Evolutionary conservation across 2,329 filamentous ascomycete species (phyloP), one percentile per base, ranked within the genome.

Genomic region (Colletotrichum melonis): DNA sequence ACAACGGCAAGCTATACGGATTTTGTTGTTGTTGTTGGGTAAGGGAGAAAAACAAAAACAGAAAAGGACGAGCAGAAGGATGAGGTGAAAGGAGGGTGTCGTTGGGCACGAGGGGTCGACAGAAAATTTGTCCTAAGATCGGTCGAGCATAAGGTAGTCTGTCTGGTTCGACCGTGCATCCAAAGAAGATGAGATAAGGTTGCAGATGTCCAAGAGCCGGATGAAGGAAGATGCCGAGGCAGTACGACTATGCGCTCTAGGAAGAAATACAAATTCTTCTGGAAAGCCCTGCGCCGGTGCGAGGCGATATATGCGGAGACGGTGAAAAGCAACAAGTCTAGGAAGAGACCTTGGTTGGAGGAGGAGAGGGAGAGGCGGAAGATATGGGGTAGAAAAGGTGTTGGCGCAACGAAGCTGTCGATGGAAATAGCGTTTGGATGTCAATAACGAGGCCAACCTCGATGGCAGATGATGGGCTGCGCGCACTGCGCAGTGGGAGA

Each of bases 151-250:
- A 26, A 26, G 26, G 26, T 5, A 30, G 9, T 14, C 26, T 56
- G 32, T 49, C 30, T 42, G 32, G 30, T n/a, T 22, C 60, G 38
- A 35, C 55, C 70, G 54, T 73, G 70, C 59, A 54, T 30, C 28
- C 38, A 42, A 22, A 49, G 6, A 49, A 58, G 69, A 35, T 52
- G 55, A 59, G 35, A 62, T 62, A 70, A 66, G 28, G 70, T 65
- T 70, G 67, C 60, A 42, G 70, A 32, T 52, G 55, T 32, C 66
- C 52, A 58, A 32, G 62, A 66, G 62, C 16, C 67, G 54, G 54
- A 54, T 52, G 38, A 66, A 24, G 49, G 38, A 42, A 24, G 49
- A 24, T 58, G 42, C 54, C 62, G 54, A 28, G 38, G 22, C 11
- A 38, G 35, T 6, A 28, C 19, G 19, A 30, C 46, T 16, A 32